phyloP scores from a whole-genome alignment of 208 protist species.

The Leishmania lainsoni region DNA sequence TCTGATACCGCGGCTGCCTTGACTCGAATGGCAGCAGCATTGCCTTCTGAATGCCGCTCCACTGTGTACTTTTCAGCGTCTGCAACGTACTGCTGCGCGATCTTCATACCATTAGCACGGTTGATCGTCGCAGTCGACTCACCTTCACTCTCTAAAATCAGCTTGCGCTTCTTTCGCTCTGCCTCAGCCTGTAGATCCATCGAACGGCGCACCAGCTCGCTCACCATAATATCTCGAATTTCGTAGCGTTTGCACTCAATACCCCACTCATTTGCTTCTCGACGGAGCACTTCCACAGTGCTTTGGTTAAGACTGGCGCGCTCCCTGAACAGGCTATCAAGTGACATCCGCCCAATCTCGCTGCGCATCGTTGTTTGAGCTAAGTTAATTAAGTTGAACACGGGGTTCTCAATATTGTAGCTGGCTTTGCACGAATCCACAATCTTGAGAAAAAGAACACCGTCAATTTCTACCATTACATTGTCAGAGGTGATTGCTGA shows the following conservation, averaged over 20 bases:
- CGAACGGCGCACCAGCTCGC: constrained; percentile 90
- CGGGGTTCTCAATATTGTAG: constrained; percentile 96
- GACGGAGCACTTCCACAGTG: constrained; percentile 93
- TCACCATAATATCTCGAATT: constrained; percentile 96
- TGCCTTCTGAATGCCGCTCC: constrained; percentile 28
- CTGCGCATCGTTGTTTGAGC: constrained; percentile 97
- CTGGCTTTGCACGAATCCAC: constrained; percentile 90
- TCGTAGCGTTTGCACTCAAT: constrained; percentile 96
- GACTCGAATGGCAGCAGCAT: constrained; percentile 50
- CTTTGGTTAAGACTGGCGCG: constrained; percentile 90
- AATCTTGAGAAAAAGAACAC: constrained; percentile 94
- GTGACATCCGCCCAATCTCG: constrained; percentile 93
- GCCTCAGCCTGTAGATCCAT: constrained; percentile 98
- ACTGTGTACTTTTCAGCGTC: constrained; percentile 88
- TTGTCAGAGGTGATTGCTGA: constrained; percentile 96
- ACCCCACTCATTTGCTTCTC: constrained; percentile 94
- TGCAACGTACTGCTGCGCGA: constrained; percentile 83
- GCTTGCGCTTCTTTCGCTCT: constrained; percentile 94
- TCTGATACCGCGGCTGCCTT: constrained; percentile 68
- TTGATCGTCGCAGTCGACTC: constrained; percentile 88
- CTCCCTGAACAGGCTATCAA: constrained; percentile 95
- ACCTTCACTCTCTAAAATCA: constrained; percentile 95
- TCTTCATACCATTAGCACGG: constrained; percentile 87
- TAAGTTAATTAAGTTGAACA: constrained; percentile 96
- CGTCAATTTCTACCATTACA: constrained; percentile 96